Conservation (phyloP, 371 early-diverging fungal genomes). For the Mortierella polycephala region DNA sequence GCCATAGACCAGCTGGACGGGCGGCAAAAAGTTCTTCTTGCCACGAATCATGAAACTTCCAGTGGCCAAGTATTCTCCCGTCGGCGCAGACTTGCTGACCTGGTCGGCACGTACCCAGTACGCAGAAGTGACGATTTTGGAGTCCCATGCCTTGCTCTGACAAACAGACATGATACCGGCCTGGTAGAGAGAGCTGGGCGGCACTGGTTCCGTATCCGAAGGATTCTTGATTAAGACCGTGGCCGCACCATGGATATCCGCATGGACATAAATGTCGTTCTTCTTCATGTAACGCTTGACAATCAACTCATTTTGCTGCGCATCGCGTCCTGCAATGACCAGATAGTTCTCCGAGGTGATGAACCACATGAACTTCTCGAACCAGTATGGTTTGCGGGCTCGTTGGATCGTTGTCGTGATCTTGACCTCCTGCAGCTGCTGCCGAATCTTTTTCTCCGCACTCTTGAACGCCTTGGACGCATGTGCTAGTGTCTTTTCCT, state of each 20-base stretch:
- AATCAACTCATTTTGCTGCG: constrained; percentile 97
- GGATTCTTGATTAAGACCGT: constrained; percentile 94
- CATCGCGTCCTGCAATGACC: constrained; percentile 97
- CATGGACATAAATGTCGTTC: constrained; percentile 96
- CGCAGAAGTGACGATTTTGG: constrained; percentile 94
- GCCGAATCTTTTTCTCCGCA: constrained; percentile 89
- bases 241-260: constrained; percentile 96
- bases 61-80: constrained; percentile 96
- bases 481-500: constrained; percentile 89
- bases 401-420: constrained; percentile 82
- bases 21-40: constrained; percentile 96
- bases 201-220: constrained; percentile 73
- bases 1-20: constrained; percentile 96
- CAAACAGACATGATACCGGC: constrained; percentile 98
- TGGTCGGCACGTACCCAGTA: constrained; percentile 97
- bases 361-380: constrained; percentile 99
- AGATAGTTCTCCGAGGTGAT: constrained; percentile 95
- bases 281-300: constrained; percentile 87
- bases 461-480: constrained; percentile 83
- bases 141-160: constrained; percentile 98
- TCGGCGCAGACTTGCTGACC: constrained; percentile 96
- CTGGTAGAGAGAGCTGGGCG: constrained; percentile 92
- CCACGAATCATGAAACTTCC: constrained; percentile 99
- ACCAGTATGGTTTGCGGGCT: constrained; percentile 97
- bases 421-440: constrained; percentile 80